Evolutionary conservation across 495 filamentous ascomycete species (phyloP), one percentile per base, ranked within the genome.

Genomic region (Cercophora sp.): DNA sequence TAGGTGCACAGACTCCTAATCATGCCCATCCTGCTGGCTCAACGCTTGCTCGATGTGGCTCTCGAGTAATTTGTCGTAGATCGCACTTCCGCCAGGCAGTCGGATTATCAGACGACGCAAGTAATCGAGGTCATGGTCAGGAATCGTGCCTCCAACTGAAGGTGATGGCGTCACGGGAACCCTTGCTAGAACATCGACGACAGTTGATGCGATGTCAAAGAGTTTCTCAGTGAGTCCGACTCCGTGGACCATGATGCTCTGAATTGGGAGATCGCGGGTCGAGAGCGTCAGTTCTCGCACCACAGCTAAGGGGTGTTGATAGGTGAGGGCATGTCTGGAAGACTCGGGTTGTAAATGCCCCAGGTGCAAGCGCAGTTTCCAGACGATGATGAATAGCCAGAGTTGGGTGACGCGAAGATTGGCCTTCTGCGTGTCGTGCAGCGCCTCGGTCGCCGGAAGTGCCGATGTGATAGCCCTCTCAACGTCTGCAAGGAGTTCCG

Each of bases 381-480:
- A 89, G 13, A 89, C 76, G 56, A 87, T 82, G 13, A 84, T 84
- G 26, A 83, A 75, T 13, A 89, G 75, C 86, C 86, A 90, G 62
- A 85, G 80, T 62, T 88, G 85, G 13, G 84, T 86, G n/a, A 83
- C 75, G 16, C 80, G 71, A 2, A 90, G 72, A 58, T 89, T 86
- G 15, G 85, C 84, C 10, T 81, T 78, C 67, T 91, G 87, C 13
- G 76, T 84, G 49, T 88, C 82, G 4, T 83, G 81, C 48, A 77
- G 70, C n/a, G 81, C 71, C 2, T 13, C 2, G 26, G 15, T 29
- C 5, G 35, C 16, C 8, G 16, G 16, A 5, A 53, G 35, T 1
- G 44, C 52, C 18, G 18, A 11, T 16, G 37, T 18, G 11, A 54
- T 24, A 34, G n/a, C 13, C 36, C 4, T 4, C 79, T 68, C 13